phyloP scores from a whole-genome alignment of 1,139 yeast genomes.

The Suhomyces guaymorum region DNA sequence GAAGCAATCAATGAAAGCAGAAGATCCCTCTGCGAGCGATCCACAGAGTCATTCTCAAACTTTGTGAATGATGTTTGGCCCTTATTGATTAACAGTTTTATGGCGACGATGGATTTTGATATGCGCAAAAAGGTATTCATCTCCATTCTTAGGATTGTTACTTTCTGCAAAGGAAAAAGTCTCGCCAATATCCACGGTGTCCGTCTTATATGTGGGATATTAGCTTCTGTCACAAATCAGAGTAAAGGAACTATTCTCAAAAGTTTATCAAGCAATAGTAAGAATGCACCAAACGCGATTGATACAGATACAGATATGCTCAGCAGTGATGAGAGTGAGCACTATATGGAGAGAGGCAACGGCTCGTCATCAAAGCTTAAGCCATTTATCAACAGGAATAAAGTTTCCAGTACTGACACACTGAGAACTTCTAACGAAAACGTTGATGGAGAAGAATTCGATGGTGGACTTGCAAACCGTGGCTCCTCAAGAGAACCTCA shows the following conservation, averaged over 20 bases:
- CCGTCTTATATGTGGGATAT: slow-evolving; percentile 45
- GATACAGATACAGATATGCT: slow-evolving; percentile 18
- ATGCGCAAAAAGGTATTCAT: slow-evolving; percentile 63
- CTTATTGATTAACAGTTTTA: slow-evolving; percentile 67
- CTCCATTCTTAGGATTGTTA: slow-evolving; percentile 55
- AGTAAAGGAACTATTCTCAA: slow-evolving; percentile 34
- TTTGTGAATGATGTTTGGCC: slow-evolving; percentile 59
- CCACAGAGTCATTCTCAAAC: slow-evolving; percentile 31
- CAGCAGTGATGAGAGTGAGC: slow-evolving; percentile 13
- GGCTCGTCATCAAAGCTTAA: too few species aligned
- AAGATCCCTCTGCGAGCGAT: slow-evolving; percentile 24
- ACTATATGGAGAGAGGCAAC: too few species aligned
- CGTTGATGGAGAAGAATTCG: slow-evolving; percentile 11
- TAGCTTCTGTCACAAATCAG: slow-evolving; percentile 75
- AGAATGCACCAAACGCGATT: background rate
- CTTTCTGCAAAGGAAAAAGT: slow-evolving; percentile 25
- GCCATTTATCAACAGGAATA: too few species aligned
- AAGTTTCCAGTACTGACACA: too few species aligned
- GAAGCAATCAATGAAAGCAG: slow-evolving; percentile 30
- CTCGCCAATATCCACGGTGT: slow-evolving; percentile 23
- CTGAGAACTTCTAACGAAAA: too few species aligned
- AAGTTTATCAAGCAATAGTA: slow-evolving; percentile 10
- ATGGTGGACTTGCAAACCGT: slow-evolving; percentile 16
- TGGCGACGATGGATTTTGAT: slow-evolving; percentile 71
- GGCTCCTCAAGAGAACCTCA: slow-evolving; percentile 3